Evolutionary conservation across 1,284 basidiomycete species (phyloP), one percentile per base, ranked within the genome.

Genomic region (Boletus mariae): DNA sequence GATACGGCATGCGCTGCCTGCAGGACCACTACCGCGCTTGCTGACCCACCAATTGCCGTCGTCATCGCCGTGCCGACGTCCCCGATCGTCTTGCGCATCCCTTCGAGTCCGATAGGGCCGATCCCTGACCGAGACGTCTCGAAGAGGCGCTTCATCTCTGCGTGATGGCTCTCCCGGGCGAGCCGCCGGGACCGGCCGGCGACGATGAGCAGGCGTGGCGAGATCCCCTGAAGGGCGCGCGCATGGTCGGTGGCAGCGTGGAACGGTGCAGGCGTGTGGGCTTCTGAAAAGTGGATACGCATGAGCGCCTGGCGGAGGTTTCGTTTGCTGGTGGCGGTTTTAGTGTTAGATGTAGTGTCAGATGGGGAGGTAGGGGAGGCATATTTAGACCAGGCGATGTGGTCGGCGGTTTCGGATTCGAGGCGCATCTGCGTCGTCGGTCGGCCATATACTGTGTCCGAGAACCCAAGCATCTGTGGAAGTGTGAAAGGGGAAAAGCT

Each of bases 101-200:
- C 49, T 15, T 67, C 65, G 4, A 55, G 25, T 2, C 84, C 69
- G 10, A 40, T 17, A 10, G 47, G 12, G 1, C 23, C 31, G 35
- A 71, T 28, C 2, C 40, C 60, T 0, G 70, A 56, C 3, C 72
- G 77, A 34, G 73, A 67, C 49, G 78, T 77, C 8, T 75, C 65
- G 8, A 84, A 65, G 37, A 92, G 61, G 44, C 71, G 62, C 28
- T 73, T 74, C 49, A 92, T 70, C 72, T 96, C 92, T 3, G 58
- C 64, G 20, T 70, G 59, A 55, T 87, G 80, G 28, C 77, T 78
- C 59, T 84, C 80, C 1, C 78, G 72, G 5, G 85, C 80, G 70
- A 90, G 75, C 43, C 87, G 74, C 53, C 91, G 74, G 20, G 90
- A 91, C 2, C 93, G 79, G 1, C 92, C 92, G 15, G 92, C 66